Percentiles rank a stretch among this genome's conserved stretches.
Evolutionary conservation across 257 asterid species (phyloP).

Genomic region (Gentiana macrophylla): DNA sequence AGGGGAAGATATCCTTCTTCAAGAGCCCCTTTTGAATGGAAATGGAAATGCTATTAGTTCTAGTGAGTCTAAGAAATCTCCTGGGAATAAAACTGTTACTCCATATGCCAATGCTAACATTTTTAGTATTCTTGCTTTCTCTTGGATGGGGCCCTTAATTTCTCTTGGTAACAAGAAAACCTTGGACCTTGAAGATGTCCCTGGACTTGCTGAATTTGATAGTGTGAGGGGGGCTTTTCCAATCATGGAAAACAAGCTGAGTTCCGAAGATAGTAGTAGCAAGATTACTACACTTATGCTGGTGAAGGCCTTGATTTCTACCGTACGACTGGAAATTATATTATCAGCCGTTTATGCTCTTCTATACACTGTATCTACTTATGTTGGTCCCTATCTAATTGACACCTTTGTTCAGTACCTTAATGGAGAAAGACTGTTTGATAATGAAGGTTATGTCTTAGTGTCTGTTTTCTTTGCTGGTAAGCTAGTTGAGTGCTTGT

Average conservation of each 20-base stretch:
- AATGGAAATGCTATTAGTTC: slow-evolving; percentile 8
- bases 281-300: slow-evolving; percentile 55
- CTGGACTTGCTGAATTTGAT: slow-evolving; percentile 53
- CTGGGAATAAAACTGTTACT: slow-evolving; percentile 63
- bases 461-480: slow-evolving; percentile 52
- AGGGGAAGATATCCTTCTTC: slow-evolving; percentile 28
- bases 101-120: slow-evolving; percentile 58
- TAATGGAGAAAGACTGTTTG: slow-evolving; percentile 34
- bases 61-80: slow-evolving; percentile 19
- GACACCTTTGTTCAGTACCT: slow-evolving; percentile 69
- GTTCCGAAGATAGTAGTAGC: slow-evolving; percentile 24
- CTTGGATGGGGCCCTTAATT: slow-evolving; percentile 68
- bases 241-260: slow-evolving; percentile 34
- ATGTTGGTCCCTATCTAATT: slow-evolving; percentile 74
- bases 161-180: slow-evolving; percentile 54
- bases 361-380: slow-evolving; percentile 39
- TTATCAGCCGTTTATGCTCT: slow-evolving; percentile 44
- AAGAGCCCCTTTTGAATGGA: slow-evolving; percentile 27
- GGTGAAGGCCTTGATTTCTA: slow-evolving; percentile 49
- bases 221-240: slow-evolving; percentile 54
- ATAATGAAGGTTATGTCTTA: slow-evolving; percentile 46
- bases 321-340: slow-evolving; percentile 39
- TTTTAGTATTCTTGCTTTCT: slow-evolving; percentile 54
- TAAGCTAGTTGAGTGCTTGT: slow-evolving; percentile 57
- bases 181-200: slow-evolving; percentile 82